Evolutionary conservation across 1,284 basidiomycete species (phyloP).

Genomic region (Melampsora larici-populina): DNA sequence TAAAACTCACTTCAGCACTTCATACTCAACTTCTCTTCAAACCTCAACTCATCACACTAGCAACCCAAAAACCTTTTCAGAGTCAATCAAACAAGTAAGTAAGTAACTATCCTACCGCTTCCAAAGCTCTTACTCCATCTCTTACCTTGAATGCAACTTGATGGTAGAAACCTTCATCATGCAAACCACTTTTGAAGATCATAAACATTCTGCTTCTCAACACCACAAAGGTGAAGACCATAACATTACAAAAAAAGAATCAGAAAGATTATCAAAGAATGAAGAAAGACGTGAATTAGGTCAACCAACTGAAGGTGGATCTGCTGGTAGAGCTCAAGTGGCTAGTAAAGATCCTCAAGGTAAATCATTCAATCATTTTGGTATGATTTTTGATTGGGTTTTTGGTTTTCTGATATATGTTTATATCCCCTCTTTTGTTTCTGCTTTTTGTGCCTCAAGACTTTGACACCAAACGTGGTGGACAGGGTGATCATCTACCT

Average conservation of each 20-base stretch:
- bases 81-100: too few relatives aligned
- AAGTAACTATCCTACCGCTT: too few relatives aligned
- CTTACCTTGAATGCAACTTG: too few relatives aligned
- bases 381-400: background rate
- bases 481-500: constrained; percentile 36
- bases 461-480: constrained; percentile 18
- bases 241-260: too few relatives aligned
- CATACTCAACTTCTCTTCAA: too few relatives aligned
- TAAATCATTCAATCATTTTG: background rate
- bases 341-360: constrained; percentile 39
- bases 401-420: background rate
- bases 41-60: too few relatives aligned
- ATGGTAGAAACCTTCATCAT: background rate
- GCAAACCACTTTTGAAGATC: constrained; percentile 24
- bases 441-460: background rate
- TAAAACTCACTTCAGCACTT: too few relatives aligned
- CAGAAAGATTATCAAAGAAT: constrained; percentile 22
- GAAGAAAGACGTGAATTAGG: background rate
- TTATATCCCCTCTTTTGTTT: background rate
- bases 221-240: background rate
- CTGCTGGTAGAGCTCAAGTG: constrained; percentile 30
- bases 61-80: too few relatives aligned
- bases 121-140: too few relatives aligned
- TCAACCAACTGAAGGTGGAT: constrained; percentile 21
- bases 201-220: background rate